Conservation (phyloP, 179 eudicot genomes). For the Spinacia oleracea region DNA sequence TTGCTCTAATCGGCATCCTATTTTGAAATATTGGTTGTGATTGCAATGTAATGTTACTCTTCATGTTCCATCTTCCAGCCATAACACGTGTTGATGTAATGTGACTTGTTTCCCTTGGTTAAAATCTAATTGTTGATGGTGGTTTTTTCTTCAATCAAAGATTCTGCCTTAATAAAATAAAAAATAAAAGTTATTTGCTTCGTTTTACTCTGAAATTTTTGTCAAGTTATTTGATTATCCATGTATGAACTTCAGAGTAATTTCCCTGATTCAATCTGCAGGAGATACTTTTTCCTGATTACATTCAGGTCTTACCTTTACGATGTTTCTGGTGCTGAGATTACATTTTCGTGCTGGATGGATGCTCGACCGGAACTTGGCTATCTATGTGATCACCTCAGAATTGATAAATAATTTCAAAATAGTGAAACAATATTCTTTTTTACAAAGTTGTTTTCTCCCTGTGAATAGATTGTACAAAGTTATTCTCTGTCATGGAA, state of each 20-base stretch:
- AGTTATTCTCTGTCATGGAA: neutral
- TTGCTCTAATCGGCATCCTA: too few species aligned
- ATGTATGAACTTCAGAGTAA: neutral
- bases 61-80: neutral
- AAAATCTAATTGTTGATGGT: too few species aligned
- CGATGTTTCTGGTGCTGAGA: slow-evolving; percentile 50
- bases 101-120: too few species aligned
- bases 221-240: neutral
- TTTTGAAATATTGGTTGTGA: too few species aligned
- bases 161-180: too few species aligned
- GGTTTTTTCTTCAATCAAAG: too few species aligned
- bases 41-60: neutral
- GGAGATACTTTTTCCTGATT: slow-evolving; percentile 86
- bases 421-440: neutral
- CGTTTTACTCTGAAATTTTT: neutral
- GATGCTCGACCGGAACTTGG: slow-evolving; percentile 87
- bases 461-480: slow-evolving; percentile 30
- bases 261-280: slow-evolving; percentile 38
- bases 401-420: slow-evolving; percentile 55
- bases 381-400: slow-evolving; percentile 77
- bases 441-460: neutral
- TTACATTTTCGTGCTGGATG: slow-evolving; percentile 72
- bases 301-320: slow-evolving; percentile 86
- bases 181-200: too few species aligned
- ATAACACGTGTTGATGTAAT: neutral